Conservation (phyloP, 345 rosid species). For the Gossypium rotundifolium region DNA sequence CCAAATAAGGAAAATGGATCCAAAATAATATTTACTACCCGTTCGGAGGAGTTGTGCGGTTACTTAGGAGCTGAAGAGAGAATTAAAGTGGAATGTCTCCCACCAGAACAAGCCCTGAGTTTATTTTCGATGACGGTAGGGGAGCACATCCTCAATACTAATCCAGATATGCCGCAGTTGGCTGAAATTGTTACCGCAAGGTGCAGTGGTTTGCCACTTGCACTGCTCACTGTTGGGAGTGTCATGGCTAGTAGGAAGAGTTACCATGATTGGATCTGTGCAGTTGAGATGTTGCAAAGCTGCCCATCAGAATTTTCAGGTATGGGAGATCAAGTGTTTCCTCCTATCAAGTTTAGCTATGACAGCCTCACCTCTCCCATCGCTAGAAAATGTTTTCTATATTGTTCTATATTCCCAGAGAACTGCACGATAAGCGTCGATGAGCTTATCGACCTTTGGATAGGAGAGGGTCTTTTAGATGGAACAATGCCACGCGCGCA, state of each 20-base stretch:
- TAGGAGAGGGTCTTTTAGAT: conserved; percentile 21
- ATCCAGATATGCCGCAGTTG: background rate
- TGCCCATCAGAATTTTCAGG: background rate
- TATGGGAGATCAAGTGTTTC: conserved; percentile 12
- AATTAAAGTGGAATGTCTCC: conserved; percentile 6
- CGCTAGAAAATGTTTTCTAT: conserved; percentile 9
- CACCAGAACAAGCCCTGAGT: background rate
- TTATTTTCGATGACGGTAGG: conserved; percentile 8
- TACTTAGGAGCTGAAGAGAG: background rate
- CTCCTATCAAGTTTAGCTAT: conserved; percentile 19
- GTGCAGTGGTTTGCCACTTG: conserved; percentile 23
- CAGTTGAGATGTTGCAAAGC: background rate
- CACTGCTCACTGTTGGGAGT: conserved; percentile 10
- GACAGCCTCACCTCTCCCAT: background rate
- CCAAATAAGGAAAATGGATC: background rate
- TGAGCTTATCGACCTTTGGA: conserved; percentile 19
- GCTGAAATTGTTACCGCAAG: background rate
- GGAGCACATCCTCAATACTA: background rate
- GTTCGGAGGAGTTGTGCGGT: conserved; percentile 7
- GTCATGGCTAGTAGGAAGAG: conserved; percentile 15
- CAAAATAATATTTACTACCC: conserved; percentile 18
- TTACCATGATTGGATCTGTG: conserved; percentile 7
- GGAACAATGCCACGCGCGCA: background rate
- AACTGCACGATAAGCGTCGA: background rate
- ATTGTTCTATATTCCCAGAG: conserved; percentile 22